phyloP scores from a whole-genome alignment of 257 asterid genomes.

The Echites panduratus region DNA sequence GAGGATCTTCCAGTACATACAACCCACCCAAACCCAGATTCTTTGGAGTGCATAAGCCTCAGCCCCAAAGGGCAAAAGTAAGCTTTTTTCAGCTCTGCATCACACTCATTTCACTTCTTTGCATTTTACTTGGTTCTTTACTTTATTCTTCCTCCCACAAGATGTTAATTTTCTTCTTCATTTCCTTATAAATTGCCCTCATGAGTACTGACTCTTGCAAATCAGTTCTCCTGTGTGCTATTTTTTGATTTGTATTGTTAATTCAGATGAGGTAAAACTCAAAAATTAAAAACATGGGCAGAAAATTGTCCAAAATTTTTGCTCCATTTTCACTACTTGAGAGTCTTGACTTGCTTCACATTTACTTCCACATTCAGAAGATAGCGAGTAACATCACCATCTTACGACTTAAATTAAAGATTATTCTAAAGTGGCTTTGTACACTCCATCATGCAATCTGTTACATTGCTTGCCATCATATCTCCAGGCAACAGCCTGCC shows the following conservation, averaged over 20 bases:
- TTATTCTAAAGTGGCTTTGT: not conserved
- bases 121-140: not conserved
- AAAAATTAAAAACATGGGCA: not conserved
- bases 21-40: too few relatives aligned
- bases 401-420: not conserved
- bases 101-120: not conserved
- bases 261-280: not conserved
- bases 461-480: slow-evolving; percentile 19
- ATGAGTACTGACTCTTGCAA: too few relatives aligned
- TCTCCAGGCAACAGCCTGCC: slow-evolving; percentile 59
- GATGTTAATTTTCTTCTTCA: too few relatives aligned
- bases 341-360: not conserved
- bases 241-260: too few relatives aligned
- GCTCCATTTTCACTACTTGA: not conserved
- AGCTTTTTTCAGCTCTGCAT: not conserved
- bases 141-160: not conserved
- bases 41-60: too few relatives aligned
- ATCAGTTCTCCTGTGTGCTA: too few relatives aligned
- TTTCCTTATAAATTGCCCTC: too few relatives aligned
- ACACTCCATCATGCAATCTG: not conserved
- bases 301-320: not conserved
- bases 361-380: not conserved
- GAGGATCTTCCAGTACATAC: too few relatives aligned
- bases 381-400: not conserved
- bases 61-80: not conserved